These are phyloP conservation scores for Adansonia digitata DNA, from an alignment of 345 rosid species.

Conservation along the genomic window DNA sequence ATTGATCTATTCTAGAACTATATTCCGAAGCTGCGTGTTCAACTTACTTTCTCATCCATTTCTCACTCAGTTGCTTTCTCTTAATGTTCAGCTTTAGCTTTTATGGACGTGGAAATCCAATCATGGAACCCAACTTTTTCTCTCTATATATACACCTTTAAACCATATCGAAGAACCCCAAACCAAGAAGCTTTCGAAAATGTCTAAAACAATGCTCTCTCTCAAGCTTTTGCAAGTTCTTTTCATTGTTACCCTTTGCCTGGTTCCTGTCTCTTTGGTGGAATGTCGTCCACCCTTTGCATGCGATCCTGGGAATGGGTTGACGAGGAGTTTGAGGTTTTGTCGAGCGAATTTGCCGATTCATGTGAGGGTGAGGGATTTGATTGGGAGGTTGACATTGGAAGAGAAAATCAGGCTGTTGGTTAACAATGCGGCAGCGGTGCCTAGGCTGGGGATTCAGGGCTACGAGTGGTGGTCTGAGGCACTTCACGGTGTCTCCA, in stretches of 20 bases:
- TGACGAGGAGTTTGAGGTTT: conserved; percentile 48
- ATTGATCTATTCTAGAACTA: neutral
- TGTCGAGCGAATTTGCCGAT: conserved; percentile 50
- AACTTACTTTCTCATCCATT: conserved; percentile 1
- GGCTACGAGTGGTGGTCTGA: conserved; percentile 99
- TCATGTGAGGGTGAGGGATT: conserved; percentile 65
- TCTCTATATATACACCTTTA: conserved; percentile 35
- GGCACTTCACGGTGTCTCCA: conserved; percentile 89
- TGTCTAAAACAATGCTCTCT: conserved; percentile 17
- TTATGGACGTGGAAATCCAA: conserved; percentile 34
- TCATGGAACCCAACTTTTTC: neutral
- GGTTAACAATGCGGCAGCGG: conserved; percentile 73
- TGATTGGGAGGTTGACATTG: conserved; percentile 69
- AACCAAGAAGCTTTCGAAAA: neutral
- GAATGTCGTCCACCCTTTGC: conserved; percentile 52
- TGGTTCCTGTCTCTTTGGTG: conserved; percentile 6
- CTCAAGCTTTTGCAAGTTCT: neutral
- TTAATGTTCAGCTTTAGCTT: neutral
- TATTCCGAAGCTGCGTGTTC: conserved; percentile 7
- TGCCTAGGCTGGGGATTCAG: conserved; percentile 78
- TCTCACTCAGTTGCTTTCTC: neutral
- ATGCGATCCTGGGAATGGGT: conserved; percentile 52
- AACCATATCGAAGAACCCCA: conserved; percentile 12
- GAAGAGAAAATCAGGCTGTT: conserved; percentile 69
- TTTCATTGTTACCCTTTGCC: neutral